Evolutionary conservation across 305 asterid genomes (phyloP).

Genomic region (Fraxinus platypoda): DNA sequence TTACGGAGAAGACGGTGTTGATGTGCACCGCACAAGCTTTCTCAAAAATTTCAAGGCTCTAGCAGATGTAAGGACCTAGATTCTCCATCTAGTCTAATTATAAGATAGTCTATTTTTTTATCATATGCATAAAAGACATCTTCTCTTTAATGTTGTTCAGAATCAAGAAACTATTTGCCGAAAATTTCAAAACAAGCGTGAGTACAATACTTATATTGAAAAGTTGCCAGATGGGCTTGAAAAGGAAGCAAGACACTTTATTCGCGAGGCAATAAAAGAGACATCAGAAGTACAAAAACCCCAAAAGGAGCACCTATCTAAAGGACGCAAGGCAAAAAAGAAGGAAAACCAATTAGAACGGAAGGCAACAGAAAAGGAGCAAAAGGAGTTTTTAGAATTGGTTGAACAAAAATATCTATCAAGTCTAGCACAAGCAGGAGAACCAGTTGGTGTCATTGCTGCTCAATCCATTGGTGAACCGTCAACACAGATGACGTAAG

Average conservation of each 20-base stretch:
- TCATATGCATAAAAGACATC: conserved; percentile 14
- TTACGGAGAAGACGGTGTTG: conserved; percentile 98
- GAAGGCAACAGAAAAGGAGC: conserved; percentile 35
- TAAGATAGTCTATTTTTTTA: neutral
- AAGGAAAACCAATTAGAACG: conserved; percentile 25
- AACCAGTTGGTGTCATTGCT: conserved; percentile 97
- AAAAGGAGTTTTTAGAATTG: conserved; percentile 50
- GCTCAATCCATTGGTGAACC: conserved; percentile 99
- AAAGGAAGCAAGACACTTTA: conserved; percentile 54
- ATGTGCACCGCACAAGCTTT: conserved; percentile 84
- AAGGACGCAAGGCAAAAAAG: conserved; percentile 31
- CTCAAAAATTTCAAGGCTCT: conserved; percentile 82
- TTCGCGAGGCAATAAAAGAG: conserved; percentile 27
- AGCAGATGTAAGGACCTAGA: conserved; percentile 49
- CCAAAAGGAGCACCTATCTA: conserved; percentile 24
- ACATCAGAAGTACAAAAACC: conserved; percentile 25
- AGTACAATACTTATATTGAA: conserved; percentile 58
- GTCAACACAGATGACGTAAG: conserved; percentile 99
- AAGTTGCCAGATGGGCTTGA: conserved; percentile 80
- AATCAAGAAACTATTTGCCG: conserved; percentile 67
- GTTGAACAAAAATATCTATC: conserved; percentile 80
- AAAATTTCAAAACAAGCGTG: conserved; percentile 46
- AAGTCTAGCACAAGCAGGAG: conserved; percentile 88
- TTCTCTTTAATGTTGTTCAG: conserved; percentile 41
- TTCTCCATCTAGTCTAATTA: conserved; percentile 4